Percentiles rank a stretch among this genome's conserved stretches.
These are phyloP conservation scores for Plasmodium billcollinsi DNA, from an alignment of 169 alveolate species.

Conservation along the genomic window DNA sequence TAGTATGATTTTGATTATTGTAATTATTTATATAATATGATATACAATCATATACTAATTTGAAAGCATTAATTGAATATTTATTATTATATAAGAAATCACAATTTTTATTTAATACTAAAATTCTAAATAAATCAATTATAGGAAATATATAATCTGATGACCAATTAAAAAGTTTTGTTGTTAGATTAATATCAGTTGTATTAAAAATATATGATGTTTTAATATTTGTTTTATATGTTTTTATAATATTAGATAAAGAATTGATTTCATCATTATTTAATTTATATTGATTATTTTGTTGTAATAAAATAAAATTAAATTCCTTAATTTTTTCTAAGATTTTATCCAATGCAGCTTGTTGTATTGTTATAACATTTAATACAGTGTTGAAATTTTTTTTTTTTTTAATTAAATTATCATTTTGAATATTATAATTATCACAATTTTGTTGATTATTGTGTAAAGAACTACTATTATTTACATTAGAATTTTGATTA, in stretches of 20 bases:
- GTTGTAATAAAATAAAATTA: not conserved
- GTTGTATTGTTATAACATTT: conserved; percentile 49
- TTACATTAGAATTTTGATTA: conserved; percentile 27
- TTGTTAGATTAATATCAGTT: conserved; percentile 51
- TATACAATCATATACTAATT: conserved; percentile 59
- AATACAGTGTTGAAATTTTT: conserved; percentile 37
- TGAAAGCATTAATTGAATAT: conserved; percentile 45
- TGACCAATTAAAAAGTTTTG: conserved; percentile 42
- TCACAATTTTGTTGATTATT: not conserved
- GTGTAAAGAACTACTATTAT: not conserved
- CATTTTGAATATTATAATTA: not conserved
- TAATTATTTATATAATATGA: conserved; percentile 41
- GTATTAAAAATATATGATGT: conserved; percentile 40
- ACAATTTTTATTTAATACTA: conserved; percentile 56
- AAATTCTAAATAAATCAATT: conserved; percentile 52
- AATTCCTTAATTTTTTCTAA: conserved; percentile 69
- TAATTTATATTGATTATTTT: conserved; percentile 18
- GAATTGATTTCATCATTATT: conserved; percentile 28
- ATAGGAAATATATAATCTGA: conserved; percentile 52
- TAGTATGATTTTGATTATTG: conserved; percentile 12
- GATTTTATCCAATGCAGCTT: conserved; percentile 63
- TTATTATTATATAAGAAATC: conserved; percentile 60
- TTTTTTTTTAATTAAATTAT: conserved; percentile 1
- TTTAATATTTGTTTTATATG: conserved; percentile 32
- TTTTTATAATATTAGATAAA: conserved; percentile 35